phyloP scores from a whole-genome alignment of 2,329 filamentous ascomycete species.

The Rasamsonia emersonii region DNA sequence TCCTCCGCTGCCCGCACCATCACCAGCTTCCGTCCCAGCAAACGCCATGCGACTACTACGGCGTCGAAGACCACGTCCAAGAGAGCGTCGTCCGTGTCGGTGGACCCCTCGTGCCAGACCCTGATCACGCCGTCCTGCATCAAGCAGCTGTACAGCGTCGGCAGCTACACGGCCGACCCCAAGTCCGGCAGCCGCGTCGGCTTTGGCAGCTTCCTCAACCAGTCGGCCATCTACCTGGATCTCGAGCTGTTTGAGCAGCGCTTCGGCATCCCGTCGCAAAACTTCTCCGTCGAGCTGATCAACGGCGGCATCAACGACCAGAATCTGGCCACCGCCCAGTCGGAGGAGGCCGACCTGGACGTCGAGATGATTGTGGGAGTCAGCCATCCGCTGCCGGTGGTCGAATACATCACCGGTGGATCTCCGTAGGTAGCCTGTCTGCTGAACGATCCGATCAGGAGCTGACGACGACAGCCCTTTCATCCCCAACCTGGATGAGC shows the following conservation, averaged over 20 bases:
- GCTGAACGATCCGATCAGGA: too few species aligned
- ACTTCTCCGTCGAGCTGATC: slow-evolving; percentile 51
- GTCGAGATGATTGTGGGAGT: slow-evolving; percentile 54
- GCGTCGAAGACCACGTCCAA: slow-evolving; percentile 1
- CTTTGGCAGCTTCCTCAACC: slow-evolving; percentile 45
- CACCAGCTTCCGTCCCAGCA: slow-evolving; percentile 4
- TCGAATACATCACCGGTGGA: slow-evolving; percentile 48
- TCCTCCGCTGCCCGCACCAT: slow-evolving; percentile 11
- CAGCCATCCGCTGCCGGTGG: slow-evolving; percentile 46
- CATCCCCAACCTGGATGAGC: slow-evolving; percentile 43
- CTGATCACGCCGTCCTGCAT: slow-evolving; percentile 41
- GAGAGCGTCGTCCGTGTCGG: slow-evolving; percentile 9
- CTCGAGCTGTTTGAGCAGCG: slow-evolving; percentile 32
- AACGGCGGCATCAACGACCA: slow-evolving; percentile 47
- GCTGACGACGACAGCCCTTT: slow-evolving; percentile 50
- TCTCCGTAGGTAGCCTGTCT: slow-evolving; percentile 49
- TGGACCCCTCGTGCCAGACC: slow-evolving; percentile 20
- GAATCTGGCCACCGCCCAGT: slow-evolving; percentile 30
- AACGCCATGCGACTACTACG: too few species aligned
- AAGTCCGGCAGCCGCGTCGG: slow-evolving; percentile 41
- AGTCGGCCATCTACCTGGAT: slow-evolving; percentile 42
- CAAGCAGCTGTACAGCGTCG: slow-evolving; percentile 42
- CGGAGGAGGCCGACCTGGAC: slow-evolving; percentile 55
- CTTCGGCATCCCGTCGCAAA: slow-evolving; percentile 37
- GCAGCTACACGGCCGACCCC: slow-evolving; percentile 37